phyloP scores from a whole-genome alignment of 1,284 basidiomycete genomes.

The Ustilago curta region DNA sequence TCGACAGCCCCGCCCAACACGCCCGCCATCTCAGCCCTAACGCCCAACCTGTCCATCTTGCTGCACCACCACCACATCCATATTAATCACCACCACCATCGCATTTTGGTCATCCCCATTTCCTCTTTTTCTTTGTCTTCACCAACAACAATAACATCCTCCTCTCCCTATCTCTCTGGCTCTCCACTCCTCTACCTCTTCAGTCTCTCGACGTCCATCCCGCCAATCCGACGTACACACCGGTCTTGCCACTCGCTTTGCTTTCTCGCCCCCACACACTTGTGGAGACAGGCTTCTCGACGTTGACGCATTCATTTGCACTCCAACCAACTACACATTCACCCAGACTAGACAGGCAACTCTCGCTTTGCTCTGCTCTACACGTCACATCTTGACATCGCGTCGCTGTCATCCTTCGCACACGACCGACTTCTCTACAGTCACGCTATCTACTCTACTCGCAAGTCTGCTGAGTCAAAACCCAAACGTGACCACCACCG shows the following conservation, averaged over 20 bases:
- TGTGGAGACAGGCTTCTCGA: too few species aligned
- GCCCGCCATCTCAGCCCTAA: conserved; percentile 4
- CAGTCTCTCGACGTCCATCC: not conserved
- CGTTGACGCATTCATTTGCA: too few species aligned
- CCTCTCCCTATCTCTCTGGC: not conserved
- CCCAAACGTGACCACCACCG: not conserved
- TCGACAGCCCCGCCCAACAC: conserved; percentile 5
- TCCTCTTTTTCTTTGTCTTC: not conserved
- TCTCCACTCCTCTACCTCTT: not conserved
- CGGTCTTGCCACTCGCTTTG: too few species aligned
- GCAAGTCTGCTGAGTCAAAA: conserved; percentile 2
- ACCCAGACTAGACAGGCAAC: too few species aligned
- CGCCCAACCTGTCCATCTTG: not conserved
- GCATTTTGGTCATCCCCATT: not conserved
- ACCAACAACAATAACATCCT: too few species aligned
- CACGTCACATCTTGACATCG: too few species aligned
- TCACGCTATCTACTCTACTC: conserved; percentile 7
- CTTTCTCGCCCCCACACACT: too few species aligned
- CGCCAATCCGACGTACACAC: too few species aligned
- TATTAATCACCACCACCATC: not conserved
- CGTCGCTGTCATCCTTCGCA: conserved; percentile 1
- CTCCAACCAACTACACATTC: too few species aligned
- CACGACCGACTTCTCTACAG: not conserved
- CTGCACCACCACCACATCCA: too few species aligned
- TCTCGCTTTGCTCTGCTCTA: too few species aligned